Conservation (phyloP, 1,139 yeast species). For the Pichia sp. region DNA sequence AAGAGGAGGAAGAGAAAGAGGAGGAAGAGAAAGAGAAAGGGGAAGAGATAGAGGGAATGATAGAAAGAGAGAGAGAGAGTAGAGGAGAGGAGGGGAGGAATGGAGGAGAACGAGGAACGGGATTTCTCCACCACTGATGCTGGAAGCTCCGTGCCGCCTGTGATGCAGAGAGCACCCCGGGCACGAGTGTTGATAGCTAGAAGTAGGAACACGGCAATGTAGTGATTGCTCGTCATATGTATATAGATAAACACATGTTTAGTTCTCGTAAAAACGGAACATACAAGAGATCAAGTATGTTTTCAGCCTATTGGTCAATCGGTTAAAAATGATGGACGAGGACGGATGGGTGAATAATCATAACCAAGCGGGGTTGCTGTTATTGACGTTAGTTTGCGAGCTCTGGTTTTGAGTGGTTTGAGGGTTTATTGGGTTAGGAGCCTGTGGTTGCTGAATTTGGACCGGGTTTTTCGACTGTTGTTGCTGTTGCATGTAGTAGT, state of each 20-base stretch:
- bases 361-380: constrained; percentile 33
- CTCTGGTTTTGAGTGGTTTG: constrained; percentile 6
- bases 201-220: constrained; percentile 1
- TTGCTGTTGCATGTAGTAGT: constrained; percentile 18
- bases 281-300: background rate
- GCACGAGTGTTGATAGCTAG: constrained; percentile 5
- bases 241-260: background rate
- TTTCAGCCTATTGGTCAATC: background rate
- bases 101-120: background rate
- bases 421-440: background rate
- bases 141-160: background rate
- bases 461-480: constrained; percentile 11
- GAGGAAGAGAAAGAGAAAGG: background rate
- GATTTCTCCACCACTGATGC: background rate
- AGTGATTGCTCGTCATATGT: background rate
- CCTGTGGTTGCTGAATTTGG: constrained; percentile 9
- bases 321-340: background rate
- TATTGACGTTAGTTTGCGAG: constrained; percentile 12
- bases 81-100: background rate
- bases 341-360: background rate
- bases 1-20: background rate
- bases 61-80: too few species aligned
- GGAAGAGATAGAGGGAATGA: too few species aligned
- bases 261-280: background rate
- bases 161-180: background rate